Evolutionary conservation across 2,329 filamentous ascomycete genomes (phyloP).

Genomic region (Colletotrichum sp.): DNA sequence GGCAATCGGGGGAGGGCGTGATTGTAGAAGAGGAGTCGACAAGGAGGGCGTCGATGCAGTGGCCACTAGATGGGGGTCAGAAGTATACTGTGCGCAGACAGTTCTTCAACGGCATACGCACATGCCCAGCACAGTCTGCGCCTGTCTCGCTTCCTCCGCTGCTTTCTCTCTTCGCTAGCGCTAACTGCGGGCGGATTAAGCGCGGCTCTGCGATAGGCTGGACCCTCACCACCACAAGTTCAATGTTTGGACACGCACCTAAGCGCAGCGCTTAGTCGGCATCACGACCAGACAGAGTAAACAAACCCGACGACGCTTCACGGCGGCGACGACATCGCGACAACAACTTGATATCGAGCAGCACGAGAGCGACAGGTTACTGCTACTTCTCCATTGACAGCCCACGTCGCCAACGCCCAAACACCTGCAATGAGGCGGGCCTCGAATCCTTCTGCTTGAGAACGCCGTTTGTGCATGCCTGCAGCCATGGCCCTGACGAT

Average conservation of each 20-base stretch:
- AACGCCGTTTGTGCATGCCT: background rate
- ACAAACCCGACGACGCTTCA: conserved; percentile 6
- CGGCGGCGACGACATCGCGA: background rate
- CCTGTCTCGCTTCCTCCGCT: conserved; percentile 8
- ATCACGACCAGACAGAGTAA: conserved; percentile 17
- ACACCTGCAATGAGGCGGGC: conserved; percentile 9
- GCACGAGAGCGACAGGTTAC: background rate
- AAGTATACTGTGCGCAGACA: background rate
- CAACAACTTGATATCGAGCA: background rate
- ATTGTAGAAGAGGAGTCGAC: background rate
- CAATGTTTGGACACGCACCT: conserved; percentile 3
- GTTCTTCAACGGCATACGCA: background rate
- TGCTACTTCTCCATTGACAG: background rate
- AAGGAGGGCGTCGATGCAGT: background rate
- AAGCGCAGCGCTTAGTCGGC: conserved; percentile 22
- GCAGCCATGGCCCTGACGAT: conserved; percentile 7
- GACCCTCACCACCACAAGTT: background rate
- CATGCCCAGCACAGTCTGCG: background rate
- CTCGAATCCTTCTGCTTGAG: conserved; percentile 12
- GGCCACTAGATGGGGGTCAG: background rate
- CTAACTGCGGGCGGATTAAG: conserved; percentile 5
- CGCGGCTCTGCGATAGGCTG: conserved; percentile 17
- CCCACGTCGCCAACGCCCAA: background rate
- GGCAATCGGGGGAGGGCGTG: background rate
- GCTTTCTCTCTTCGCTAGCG: background rate